phyloP scores from a whole-genome alignment of 2,329 filamentous ascomycete species.

The Fusarium sp. region DNA sequence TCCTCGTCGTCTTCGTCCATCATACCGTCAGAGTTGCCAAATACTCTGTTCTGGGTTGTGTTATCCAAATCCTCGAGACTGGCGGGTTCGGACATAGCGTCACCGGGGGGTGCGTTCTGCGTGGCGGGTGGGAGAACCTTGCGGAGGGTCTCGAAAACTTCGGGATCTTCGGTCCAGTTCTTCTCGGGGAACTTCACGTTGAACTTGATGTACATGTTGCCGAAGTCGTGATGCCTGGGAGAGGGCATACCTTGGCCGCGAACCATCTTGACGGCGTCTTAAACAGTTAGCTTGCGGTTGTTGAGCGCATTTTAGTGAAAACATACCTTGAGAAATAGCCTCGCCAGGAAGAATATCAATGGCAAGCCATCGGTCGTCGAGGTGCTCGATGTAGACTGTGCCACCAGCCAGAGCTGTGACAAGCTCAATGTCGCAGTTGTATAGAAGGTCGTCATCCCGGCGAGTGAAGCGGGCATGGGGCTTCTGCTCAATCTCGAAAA shows the following conservation, averaged over 20 bases:
- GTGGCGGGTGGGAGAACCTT: conserved; percentile 79
- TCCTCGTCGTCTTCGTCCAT: conserved; percentile 84
- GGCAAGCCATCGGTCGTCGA: conserved; percentile 96
- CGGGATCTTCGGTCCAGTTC: conserved; percentile 72
- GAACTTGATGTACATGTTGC: conserved; percentile 98
- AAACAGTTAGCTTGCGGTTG: conserved; percentile 35
- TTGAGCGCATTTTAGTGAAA: not conserved
- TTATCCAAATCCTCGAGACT: conserved; percentile 87
- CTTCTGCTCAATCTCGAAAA: conserved; percentile 99
- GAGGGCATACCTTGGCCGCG: conserved; percentile 98
- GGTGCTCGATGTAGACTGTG: conserved; percentile 90
- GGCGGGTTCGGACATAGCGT: conserved; percentile 92
- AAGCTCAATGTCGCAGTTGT: conserved; percentile 94
- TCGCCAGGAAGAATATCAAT: conserved; percentile 94
- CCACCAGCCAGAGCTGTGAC: conserved; percentile 94
- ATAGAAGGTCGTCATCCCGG: conserved; percentile 95
- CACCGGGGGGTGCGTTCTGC: conserved; percentile 75
- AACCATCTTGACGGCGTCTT: conserved; percentile 92
- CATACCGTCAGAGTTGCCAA: conserved; percentile 66
- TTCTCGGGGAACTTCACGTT: conserved; percentile 95
- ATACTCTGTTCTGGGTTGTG: conserved; percentile 71
- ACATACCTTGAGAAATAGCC: conserved; percentile 89
- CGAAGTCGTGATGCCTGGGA: conserved; percentile 90
- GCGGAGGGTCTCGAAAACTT: conserved; percentile 82
- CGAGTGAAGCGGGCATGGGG: conserved; percentile 95